Evolutionary conservation across 164 flowering plant species (phyloP).

Genomic region (Houttuynia cordata): DNA sequence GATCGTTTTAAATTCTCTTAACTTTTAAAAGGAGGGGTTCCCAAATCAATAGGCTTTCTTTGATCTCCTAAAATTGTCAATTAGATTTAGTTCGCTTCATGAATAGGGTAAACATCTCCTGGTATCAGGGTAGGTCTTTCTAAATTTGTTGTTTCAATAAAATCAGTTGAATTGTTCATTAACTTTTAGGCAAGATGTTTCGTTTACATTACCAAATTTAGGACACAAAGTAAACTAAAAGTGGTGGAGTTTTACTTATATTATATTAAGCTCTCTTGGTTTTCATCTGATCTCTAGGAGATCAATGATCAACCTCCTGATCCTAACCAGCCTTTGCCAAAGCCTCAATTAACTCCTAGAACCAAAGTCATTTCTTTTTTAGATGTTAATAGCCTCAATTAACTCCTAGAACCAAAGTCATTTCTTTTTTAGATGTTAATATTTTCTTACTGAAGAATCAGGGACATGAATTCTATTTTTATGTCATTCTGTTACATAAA

Average conservation of each 20-base stretch:
- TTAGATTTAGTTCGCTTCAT: slow-evolving; percentile 40
- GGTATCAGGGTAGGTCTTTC: slow-evolving; percentile 37
- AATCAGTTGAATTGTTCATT: neutral
- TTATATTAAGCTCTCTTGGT: neutral
- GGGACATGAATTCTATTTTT: too few species aligned
- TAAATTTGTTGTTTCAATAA: neutral
- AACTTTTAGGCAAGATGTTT: too few species aligned
- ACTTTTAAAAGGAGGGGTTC: neutral
- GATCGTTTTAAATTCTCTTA: neutral
- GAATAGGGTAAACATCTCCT: slow-evolving; percentile 84
- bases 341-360: slow-evolving; percentile 65
- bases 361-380: slow-evolving; percentile 40
- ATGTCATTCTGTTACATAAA: too few species aligned
- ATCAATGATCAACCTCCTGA: slow-evolving; percentile 87
- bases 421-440: neutral
- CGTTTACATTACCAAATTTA: too few species aligned
- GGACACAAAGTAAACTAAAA: too few species aligned
- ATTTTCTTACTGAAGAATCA: too few species aligned
- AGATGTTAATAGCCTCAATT: slow-evolving; percentile 41
- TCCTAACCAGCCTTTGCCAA: slow-evolving; percentile 74
- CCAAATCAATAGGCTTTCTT: neutral
- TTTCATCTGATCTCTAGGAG: slow-evolving; percentile 39
- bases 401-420: slow-evolving; percentile 68
- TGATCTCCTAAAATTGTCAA: too few species aligned
- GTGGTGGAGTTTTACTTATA: too few species aligned